These are phyloP conservation scores for Fusarium chaquense DNA, from an alignment of 2,329 filamentous ascomycete genomes.

Conservation along the genomic window DNA sequence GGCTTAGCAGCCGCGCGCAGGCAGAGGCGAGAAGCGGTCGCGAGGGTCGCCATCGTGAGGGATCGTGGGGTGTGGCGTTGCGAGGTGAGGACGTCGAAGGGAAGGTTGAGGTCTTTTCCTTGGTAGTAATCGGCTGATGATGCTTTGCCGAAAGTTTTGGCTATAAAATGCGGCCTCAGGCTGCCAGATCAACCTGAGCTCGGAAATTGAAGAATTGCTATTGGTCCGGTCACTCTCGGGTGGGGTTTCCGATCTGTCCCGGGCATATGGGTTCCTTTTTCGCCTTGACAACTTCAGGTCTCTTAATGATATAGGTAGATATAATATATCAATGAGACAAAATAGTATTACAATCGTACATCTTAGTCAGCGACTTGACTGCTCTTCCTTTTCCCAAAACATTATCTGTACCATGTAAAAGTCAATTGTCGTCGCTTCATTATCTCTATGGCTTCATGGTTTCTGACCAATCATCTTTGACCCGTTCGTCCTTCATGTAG, in stretches of 20 bases:
- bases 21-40: conserved; percentile 75
- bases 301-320: neutral
- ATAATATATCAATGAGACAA: conserved; percentile 4
- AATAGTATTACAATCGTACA: neutral
- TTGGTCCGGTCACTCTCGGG: conserved; percentile 54
- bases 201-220: conserved; percentile 61
- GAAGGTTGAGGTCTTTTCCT: conserved; percentile 64
- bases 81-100: conserved; percentile 46
- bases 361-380: neutral
- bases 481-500: conserved; percentile 42
- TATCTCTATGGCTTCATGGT: neutral
- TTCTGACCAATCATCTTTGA: conserved; percentile 42
- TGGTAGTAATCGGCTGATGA: conserved; percentile 53
- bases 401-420: neutral
- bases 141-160: conserved; percentile 59
- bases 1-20: conserved; percentile 68
- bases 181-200: conserved; percentile 53
- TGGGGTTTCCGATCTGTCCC: conserved; percentile 50
- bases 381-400: neutral
- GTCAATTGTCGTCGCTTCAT: conserved; percentile 30
- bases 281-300: conserved; percentile 27
- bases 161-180: conserved; percentile 58
- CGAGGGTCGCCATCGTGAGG: conserved; percentile 73
- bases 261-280: conserved; percentile 39
- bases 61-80: conserved; percentile 48